Evolutionary conservation across 163 green algal genomes (phyloP).

Genomic region (Chlamydomonas reinhardtii): DNA sequence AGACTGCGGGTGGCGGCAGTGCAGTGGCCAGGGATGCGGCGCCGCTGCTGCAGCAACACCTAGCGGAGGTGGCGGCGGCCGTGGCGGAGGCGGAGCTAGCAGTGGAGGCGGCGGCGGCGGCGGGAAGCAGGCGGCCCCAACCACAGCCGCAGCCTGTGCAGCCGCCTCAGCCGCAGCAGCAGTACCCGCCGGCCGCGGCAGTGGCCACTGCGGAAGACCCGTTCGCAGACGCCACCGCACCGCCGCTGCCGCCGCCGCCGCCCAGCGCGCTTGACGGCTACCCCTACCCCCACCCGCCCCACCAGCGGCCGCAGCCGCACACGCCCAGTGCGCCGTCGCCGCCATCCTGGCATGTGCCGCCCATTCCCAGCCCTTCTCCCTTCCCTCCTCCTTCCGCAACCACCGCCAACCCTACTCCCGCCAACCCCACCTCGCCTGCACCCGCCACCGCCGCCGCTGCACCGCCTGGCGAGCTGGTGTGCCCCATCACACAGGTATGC

Average conservation of each 20-base stretch:
- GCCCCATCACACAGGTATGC: slow-evolving; percentile 63
- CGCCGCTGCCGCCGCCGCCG: not conserved
- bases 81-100: not conserved
- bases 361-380: too few relatives aligned
- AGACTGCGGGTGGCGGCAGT: not conserved
- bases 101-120: not conserved
- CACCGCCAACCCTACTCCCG: too few relatives aligned
- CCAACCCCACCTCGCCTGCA: not conserved
- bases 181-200: not conserved
- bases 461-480: slow-evolving; percentile 48
- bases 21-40: not conserved
- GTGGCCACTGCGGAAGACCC: not conserved
- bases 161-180: not conserved
- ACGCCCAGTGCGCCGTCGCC: too few relatives aligned
- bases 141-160: too few relatives aligned
- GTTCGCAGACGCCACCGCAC: slow-evolving; percentile 9
- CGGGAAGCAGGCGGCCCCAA: too few relatives aligned
- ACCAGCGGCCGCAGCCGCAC: too few relatives aligned
- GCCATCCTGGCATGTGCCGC: too few relatives aligned
- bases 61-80: not conserved
- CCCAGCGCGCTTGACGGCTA: not conserved
- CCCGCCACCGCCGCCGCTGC: not conserved
- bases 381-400: too few relatives aligned
- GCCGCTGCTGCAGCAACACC: not conserved
- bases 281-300: too few relatives aligned